Percentiles rank a stretch among this genome's conserved stretches.
Conservation (phyloP, 106 monocot species). For the Triglochin maritima region DNA sequence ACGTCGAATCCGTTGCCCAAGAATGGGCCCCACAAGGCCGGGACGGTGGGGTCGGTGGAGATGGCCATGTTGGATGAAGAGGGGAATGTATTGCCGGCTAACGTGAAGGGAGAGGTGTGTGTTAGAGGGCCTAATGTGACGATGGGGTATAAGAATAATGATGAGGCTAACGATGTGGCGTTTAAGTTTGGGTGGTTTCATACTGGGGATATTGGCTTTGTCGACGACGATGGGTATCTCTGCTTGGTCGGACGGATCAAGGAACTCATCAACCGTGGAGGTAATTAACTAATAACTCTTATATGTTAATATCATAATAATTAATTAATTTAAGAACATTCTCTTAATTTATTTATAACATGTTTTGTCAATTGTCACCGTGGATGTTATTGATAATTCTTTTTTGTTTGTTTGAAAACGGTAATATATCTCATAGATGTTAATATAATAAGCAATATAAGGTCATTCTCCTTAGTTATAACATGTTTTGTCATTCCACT, state of each 20-base stretch:
- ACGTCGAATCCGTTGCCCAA: slow-evolving; percentile 70
- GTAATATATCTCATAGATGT: too few relatives aligned
- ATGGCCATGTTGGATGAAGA: slow-evolving; percentile 55
- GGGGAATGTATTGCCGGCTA: slow-evolving; percentile 15
- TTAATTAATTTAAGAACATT: background rate
- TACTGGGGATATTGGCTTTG: slow-evolving; percentile 66
- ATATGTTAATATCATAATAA: background rate
- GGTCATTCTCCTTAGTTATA: too few relatives aligned
- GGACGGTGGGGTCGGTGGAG: slow-evolving; percentile 72
- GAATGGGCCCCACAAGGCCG: slow-evolving; percentile 56
- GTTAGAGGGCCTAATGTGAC: slow-evolving; percentile 82
- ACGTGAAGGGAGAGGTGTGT: slow-evolving; percentile 65
- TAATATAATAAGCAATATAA: too few relatives aligned
- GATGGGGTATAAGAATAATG: slow-evolving; percentile 66
- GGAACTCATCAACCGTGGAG: slow-evolving; percentile 96
- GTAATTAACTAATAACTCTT: slow-evolving; percentile 13
- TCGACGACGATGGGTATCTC: slow-evolving; percentile 76
- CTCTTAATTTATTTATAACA: background rate
- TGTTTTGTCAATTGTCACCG: background rate
- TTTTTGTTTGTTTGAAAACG: too few relatives aligned
- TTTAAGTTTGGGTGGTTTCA: slow-evolving; percentile 89
- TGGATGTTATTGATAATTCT: too few relatives aligned
- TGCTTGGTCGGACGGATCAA: slow-evolving; percentile 89
- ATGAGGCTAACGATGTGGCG: slow-evolving; percentile 59
- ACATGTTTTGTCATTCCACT: too few relatives aligned